Evolutionary conservation across 306 rosid genomes (phyloP), one percentile per base, ranked within the genome.

Genomic region (Coriaria nepalensis): DNA sequence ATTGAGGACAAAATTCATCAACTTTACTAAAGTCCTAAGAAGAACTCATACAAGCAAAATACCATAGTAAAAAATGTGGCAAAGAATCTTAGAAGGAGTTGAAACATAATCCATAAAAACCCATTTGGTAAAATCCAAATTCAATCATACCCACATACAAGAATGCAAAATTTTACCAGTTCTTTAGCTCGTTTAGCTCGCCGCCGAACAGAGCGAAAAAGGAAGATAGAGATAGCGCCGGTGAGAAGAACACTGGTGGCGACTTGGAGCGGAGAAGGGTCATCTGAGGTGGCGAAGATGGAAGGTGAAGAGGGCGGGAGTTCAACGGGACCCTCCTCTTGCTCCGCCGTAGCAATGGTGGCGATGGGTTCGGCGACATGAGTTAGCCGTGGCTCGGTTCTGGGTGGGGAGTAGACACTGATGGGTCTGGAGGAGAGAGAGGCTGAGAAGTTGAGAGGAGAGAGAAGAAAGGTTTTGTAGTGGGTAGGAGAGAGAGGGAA

Each of bases 221-320:
- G 96, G 74, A 85, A 80, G 55, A 85, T 39, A 9, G 96, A 6
- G 68, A 90, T 69, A 53, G 98, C 75, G 14, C 82, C 98, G 0
- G 98, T 81, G 62, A 90, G 95, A 39, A 90, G 94, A 62, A 90
- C 61, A 53, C 94, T 90, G 64, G 95, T 63, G 43, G 98, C 92
- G 3, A 82, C 62, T 63, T 90, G 98, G 43, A 90, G 62, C 4
- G 75, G 13, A 57, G 98, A 73, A 56, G 98, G 94, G 48, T 85
- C 80, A 35, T 90, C 95, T 4, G 64, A 35, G 65, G 81, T 60
- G 14, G 87, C 77, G 50, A 90, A 76, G 52, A 90, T 52, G 47
- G 98, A 73, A 50, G 81, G 70, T 33, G 76, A n/a, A 5, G 82
- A 40, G 2, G 48, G 43, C 8, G 83, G 74, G 35, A 90, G 74